Percentiles rank a stretch among this genome's conserved stretches.
These are phyloP conservation scores for Sequoia sempervirens DNA, from an alignment of 75 land plant species.

Conservation along the genomic window DNA sequence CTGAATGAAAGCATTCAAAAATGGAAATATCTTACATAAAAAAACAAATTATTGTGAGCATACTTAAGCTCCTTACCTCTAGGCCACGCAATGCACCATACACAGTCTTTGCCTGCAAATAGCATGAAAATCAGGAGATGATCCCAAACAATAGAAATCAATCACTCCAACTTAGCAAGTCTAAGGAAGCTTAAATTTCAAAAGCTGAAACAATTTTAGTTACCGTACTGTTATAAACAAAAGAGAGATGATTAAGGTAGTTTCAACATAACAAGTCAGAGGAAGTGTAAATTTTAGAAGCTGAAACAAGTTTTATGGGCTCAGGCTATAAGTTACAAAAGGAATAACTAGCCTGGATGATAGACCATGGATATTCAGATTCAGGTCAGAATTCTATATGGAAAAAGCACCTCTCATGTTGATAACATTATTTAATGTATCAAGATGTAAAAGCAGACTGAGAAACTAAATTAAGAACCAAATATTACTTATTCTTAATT, in stretches of 20 bases:
- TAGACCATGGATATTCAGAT: background rate
- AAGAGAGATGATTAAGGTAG: background rate
- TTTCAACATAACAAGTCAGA: background rate
- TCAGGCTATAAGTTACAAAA: background rate
- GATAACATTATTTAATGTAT: background rate
- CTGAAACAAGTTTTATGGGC: background rate
- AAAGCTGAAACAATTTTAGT: slow-evolving; percentile 1
- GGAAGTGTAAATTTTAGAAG: background rate
- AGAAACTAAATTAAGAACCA: background rate
- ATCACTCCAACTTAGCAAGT: background rate
- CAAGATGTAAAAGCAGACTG: background rate
- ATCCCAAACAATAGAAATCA: background rate
- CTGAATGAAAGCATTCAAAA: background rate
- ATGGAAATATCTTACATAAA: background rate
- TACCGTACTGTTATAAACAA: background rate
- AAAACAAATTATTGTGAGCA: background rate
- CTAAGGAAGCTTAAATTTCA: background rate
- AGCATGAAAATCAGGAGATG: slow-evolving; percentile 9
- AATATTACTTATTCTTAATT: background rate
- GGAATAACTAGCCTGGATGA: background rate
- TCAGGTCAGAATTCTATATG: background rate
- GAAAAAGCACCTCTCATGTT: background rate
- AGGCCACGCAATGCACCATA: slow-evolving; percentile 92
- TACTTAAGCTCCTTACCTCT: slow-evolving; percentile 54
- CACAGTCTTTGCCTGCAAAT: slow-evolving; percentile 78